phyloP scores from a whole-genome alignment of 768 basidiomycete species.

The Suillus spraguei region DNA sequence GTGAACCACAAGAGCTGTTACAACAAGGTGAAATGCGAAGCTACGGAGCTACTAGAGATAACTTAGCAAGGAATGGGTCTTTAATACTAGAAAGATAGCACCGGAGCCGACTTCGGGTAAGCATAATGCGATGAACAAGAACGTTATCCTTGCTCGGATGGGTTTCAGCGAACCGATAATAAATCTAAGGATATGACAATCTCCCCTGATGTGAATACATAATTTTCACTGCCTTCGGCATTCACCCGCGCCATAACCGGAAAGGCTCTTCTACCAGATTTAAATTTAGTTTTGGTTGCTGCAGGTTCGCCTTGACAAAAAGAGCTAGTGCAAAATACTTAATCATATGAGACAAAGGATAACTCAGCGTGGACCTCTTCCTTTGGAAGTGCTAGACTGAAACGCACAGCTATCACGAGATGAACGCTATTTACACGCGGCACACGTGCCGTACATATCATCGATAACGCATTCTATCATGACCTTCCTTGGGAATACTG shows the following conservation, averaged over 20 bases:
- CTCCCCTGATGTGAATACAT: not conserved
- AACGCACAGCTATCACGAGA: not conserved
- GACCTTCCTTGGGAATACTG: not conserved
- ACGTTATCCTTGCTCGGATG: conserved; percentile 8
- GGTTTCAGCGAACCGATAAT: not conserved
- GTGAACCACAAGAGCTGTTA: conserved; percentile 7
- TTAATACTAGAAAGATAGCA: not conserved
- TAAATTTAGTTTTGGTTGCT: not conserved
- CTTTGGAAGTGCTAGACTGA: not conserved
- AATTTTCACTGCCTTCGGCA: not conserved
- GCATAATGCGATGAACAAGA: not conserved
- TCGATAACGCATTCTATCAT: not conserved
- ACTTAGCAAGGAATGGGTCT: not conserved
- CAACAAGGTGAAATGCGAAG: not conserved
- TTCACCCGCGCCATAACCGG: conserved; percentile 2
- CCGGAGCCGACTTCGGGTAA: conserved; percentile 6
- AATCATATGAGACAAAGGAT: not conserved
- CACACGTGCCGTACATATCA: not conserved
- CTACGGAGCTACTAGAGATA: not conserved
- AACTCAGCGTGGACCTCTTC: not conserved
- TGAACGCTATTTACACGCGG: not conserved
- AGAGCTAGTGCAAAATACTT: not conserved
- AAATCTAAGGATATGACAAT: not conserved
- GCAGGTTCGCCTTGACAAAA: not conserved
- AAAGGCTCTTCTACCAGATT: not conserved